These are phyloP conservation scores for Thelonectria olida DNA, from an alignment of 2,329 filamentous ascomycete genomes.

Conservation along the genomic window DNA sequence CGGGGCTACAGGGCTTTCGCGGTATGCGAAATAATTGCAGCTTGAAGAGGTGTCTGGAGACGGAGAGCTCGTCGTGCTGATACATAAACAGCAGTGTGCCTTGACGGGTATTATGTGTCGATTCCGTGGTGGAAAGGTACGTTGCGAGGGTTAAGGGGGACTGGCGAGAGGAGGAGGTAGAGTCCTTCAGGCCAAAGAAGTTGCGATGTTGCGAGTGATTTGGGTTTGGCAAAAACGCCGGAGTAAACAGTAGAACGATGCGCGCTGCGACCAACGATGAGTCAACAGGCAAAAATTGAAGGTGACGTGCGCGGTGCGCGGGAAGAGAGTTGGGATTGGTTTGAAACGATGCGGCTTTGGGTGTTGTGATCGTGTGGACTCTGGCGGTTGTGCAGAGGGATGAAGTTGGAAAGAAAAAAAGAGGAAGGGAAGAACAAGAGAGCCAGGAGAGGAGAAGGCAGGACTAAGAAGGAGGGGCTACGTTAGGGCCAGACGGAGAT, in stretches of 20 bases:
- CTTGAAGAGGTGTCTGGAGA: constrained; percentile 95
- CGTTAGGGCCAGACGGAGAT: constrained; percentile 40
- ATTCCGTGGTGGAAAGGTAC: constrained; percentile 29
- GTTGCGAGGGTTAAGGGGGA: neutral
- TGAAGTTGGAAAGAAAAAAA: constrained; percentile 29
- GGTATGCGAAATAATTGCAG: constrained; percentile 97
- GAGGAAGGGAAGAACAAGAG: constrained; percentile 20
- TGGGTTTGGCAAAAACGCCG: constrained; percentile 12
- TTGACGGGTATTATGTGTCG: constrained; percentile 45
- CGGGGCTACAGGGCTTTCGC: constrained; percentile 91
- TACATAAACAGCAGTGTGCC: constrained; percentile 84
- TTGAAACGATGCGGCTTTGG: constrained; percentile 19
- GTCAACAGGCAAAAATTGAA: constrained; percentile 37
- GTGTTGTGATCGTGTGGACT: constrained; percentile 28
- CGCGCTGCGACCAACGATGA: constrained; percentile 40
- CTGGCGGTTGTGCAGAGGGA: constrained; percentile 37
- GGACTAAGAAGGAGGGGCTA: constrained; percentile 29
- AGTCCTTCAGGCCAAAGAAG: constrained; percentile 8
- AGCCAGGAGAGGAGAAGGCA: constrained; percentile 30
- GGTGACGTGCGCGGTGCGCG: constrained; percentile 34
- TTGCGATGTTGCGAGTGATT: constrained; percentile 2
- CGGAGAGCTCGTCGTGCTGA: constrained; percentile 91
- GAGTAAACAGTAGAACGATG: constrained; percentile 24
- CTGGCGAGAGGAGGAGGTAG: neutral
- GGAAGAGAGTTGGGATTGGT: constrained; percentile 11